phyloP scores from a whole-genome alignment of 495 filamentous ascomycete species.

The Talaromyces borbonicus region DNA sequence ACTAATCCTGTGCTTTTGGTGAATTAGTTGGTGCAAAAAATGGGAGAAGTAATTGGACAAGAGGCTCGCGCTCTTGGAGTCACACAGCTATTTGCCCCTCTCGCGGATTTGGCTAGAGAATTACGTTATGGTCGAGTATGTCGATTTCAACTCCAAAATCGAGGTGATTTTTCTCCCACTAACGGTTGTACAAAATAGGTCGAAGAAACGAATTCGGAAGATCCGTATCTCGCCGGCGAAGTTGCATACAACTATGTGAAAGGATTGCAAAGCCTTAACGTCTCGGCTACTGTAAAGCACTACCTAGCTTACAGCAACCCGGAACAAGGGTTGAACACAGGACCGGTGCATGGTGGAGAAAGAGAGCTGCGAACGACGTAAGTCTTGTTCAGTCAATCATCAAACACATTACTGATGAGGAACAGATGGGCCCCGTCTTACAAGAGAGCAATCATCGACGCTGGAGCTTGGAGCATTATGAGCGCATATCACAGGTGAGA shows the following conservation, averaged over 20 bases:
- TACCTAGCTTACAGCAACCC: constrained; percentile 55
- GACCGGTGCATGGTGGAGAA: constrained; percentile 58
- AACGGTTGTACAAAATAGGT: constrained; percentile 31
- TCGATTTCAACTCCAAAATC: background rate
- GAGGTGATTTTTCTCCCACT: background rate
- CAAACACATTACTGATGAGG: background rate
- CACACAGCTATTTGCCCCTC: constrained; percentile 59
- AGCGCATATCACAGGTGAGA: constrained; percentile 52
- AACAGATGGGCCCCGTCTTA: constrained; percentile 50
- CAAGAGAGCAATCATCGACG: constrained; percentile 59
- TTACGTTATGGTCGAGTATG: constrained; percentile 51
- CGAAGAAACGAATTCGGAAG: constrained; percentile 61
- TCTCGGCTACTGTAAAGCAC: constrained; percentile 62
- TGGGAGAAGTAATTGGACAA: constrained; percentile 49
- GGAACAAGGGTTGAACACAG: constrained; percentile 60
- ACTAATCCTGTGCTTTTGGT: background rate
- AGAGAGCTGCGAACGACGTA: constrained; percentile 55
- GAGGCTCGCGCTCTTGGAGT: constrained; percentile 54
- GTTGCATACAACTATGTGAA: constrained; percentile 50
- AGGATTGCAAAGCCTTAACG: constrained; percentile 51
- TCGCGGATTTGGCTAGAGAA: constrained; percentile 58
- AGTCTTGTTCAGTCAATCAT: background rate
- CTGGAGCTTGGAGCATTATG: constrained; percentile 56
- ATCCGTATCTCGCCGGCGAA: constrained; percentile 51
- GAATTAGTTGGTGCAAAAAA: constrained; percentile 42